Conservation (phyloP, 179 eudicot genomes). For the Spergularia azorica region DNA sequence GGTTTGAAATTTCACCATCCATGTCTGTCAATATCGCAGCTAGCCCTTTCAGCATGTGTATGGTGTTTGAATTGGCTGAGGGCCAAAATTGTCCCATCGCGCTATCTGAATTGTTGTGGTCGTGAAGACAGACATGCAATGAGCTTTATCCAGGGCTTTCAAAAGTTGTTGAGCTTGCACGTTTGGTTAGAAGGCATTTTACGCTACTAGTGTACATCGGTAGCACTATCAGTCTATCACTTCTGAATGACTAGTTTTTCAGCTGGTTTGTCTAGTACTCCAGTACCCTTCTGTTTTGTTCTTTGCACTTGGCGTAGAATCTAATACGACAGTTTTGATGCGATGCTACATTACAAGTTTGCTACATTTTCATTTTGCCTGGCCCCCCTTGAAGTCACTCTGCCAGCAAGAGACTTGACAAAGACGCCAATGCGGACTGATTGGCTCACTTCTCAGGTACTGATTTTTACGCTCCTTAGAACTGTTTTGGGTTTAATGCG, state of each 20-base stretch:
- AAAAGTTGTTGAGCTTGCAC: not conserved
- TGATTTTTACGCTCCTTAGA: too few species aligned
- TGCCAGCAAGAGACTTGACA: not conserved
- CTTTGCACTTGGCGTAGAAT: constrained; percentile 11
- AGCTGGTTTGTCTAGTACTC: not conserved
- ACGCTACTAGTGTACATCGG: not conserved
- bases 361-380: not conserved
- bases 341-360: not conserved
- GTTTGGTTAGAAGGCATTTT: not conserved
- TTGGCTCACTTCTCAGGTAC: too few species aligned
- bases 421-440: too few species aligned
- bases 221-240: too few species aligned
- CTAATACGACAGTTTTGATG: not conserved
- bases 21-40: too few species aligned
- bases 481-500: too few species aligned
- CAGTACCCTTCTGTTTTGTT: not conserved
- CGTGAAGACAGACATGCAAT: not conserved
- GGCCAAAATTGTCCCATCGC: not conserved
- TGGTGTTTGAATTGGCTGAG: too few species aligned
- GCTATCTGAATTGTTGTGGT: not conserved
- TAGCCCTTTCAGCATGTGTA: not conserved
- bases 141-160: not conserved
- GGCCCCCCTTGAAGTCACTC: not conserved
- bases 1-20: too few species aligned
- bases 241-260: not conserved